phyloP scores from a whole-genome alignment of 257 asterid species.

The Coffea eugenioides region DNA sequence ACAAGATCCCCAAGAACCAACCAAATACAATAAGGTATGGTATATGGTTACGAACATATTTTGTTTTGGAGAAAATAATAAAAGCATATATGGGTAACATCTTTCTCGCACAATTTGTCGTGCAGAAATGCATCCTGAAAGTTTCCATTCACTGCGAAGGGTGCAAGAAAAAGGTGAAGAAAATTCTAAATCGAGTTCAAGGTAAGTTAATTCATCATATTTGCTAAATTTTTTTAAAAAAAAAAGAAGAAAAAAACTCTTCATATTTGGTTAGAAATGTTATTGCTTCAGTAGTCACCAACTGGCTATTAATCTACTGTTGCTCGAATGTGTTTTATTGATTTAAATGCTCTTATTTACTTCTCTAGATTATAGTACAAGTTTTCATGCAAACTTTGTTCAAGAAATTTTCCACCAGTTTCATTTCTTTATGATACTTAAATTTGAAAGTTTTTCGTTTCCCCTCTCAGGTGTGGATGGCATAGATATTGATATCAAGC shows the following conservation, averaged over 20 bases:
- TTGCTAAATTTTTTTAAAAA: no score
- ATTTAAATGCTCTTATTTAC: no score
- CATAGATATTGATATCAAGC: constrained; percentile 57
- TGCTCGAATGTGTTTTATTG: no score
- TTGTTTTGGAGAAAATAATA: no score
- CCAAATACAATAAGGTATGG: constrained; percentile 39
- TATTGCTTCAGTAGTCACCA: background rate
- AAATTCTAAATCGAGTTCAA: constrained; percentile 45
- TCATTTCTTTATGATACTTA: background rate
- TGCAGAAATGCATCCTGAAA: constrained; percentile 54
- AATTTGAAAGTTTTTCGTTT: background rate
- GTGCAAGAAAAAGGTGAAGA: constrained; percentile 65
- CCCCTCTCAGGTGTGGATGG: constrained; percentile 43
- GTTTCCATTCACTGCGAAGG: constrained; percentile 80
- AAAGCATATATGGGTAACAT: no score
- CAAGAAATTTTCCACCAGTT: background rate
- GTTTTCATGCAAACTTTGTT: background rate
- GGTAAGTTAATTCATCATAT: constrained; percentile 24
- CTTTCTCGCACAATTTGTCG: background rate
- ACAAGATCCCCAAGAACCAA: constrained; percentile 27
- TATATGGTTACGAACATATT: no score
- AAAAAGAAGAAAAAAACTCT: no score
- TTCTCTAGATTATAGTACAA: background rate
- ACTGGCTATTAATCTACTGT: no score
- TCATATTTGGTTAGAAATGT: background rate